Percentiles rank a stretch among this genome's conserved stretches.
phyloP scores from a whole-genome alignment of 148 eudicot species.

The Fagopyrum esculentum region DNA sequence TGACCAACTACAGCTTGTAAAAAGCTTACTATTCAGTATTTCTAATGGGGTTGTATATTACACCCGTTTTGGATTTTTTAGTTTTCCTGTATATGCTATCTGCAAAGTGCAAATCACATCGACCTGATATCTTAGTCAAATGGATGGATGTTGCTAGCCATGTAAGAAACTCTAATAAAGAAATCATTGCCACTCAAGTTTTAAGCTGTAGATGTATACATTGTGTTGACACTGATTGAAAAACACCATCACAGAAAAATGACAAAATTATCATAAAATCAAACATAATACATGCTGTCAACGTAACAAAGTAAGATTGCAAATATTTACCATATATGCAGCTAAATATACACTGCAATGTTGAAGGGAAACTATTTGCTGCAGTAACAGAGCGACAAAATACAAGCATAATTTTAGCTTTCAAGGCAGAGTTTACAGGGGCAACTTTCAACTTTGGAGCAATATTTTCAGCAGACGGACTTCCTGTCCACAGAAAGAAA shows the following conservation, averaged over 20 bases:
- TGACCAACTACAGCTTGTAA: not conserved
- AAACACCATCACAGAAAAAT: slow-evolving; percentile 4
- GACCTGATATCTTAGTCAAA: not conserved
- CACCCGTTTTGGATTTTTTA: not conserved
- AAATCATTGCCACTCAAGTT: not conserved
- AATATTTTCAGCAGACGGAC: slow-evolving; percentile 52
- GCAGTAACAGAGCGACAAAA: slow-evolving; percentile 87
- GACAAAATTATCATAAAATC: not conserved
- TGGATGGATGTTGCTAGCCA: not conserved
- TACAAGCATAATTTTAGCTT: slow-evolving; percentile 62
- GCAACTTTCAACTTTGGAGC: slow-evolving; percentile 58
- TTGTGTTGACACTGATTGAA: not conserved
- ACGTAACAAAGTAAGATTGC: not conserved
- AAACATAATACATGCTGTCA: not conserved
- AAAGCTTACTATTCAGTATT: not conserved
- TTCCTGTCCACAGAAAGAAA: slow-evolving; percentile 41
- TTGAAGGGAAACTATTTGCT: slow-evolving; percentile 91
- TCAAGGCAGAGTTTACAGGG: slow-evolving; percentile 69
- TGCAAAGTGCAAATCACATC: not conserved
- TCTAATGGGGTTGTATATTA: not conserved
- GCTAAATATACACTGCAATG: slow-evolving; percentile 92
- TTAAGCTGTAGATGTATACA: not conserved
- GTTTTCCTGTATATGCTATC: not conserved
- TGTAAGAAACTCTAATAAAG: not conserved
- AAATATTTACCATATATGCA: slow-evolving; percentile 70